A percentile compares a stretch with the other conserved stretches of the same genome.
These are phyloP conservation scores for Thamnidium elegans DNA, from an alignment of 192 early-diverging fungal species.

Conservation along the genomic window DNA sequence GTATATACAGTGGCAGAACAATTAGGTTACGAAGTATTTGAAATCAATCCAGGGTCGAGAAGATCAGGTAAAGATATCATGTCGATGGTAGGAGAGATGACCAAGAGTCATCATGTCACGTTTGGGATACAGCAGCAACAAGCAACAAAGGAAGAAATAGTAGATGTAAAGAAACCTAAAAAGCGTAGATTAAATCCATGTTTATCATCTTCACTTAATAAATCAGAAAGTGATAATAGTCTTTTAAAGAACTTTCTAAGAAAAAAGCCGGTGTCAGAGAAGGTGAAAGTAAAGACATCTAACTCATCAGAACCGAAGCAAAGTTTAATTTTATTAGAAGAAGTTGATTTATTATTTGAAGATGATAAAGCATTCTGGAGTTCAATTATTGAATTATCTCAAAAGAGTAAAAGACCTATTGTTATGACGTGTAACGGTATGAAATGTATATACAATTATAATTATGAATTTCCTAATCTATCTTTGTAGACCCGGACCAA, in stretches of 20 bases:
- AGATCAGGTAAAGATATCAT: constrained; percentile 72
- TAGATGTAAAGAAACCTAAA: neutral
- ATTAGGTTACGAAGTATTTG: constrained; percentile 72
- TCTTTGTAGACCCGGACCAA: constrained; percentile 7
- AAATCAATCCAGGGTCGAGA: constrained; percentile 65
- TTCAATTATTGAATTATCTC: constrained; percentile 62
- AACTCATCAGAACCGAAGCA: constrained; percentile 37
- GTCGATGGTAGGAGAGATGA: constrained; percentile 64
- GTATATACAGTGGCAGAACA: constrained; percentile 73
- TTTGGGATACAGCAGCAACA: constrained; percentile 23
- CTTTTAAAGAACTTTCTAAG: neutral
- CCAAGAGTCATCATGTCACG: constrained; percentile 68
- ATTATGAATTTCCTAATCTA: neutral
- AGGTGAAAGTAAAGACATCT: neutral
- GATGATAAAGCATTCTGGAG: constrained; percentile 79
- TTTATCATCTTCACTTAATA: neutral
- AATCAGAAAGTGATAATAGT: neutral
- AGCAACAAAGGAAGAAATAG: neutral
- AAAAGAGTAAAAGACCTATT: constrained; percentile 75
- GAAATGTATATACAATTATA: neutral
- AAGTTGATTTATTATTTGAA: constrained; percentile 79
- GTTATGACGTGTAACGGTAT: constrained; percentile 76
- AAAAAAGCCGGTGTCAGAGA: neutral
- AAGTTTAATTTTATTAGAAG: constrained; percentile 76
- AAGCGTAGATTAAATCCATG: constrained; percentile 8